These are phyloP conservation scores for Trichosporon sp. DNA, from an alignment of 1,284 basidiomycete genomes.

Conservation along the genomic window DNA sequence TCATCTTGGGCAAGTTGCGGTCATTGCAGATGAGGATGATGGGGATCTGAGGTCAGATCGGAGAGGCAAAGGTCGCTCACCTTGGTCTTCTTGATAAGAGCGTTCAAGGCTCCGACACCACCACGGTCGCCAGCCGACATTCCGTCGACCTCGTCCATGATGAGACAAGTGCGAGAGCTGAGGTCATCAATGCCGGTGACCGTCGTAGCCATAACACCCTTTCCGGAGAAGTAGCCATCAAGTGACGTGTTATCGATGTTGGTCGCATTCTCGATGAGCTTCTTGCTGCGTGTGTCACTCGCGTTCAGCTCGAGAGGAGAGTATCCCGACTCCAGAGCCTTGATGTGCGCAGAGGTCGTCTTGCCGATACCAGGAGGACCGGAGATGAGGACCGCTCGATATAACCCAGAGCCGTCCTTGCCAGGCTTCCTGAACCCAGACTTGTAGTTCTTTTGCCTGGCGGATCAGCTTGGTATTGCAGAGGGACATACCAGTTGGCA, in stretches of 20 bases:
- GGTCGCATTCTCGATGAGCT: conserved; percentile 86
- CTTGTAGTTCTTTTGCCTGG: conserved; percentile 68
- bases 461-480: background rate
- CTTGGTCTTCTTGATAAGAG: conserved; percentile 89
- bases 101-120: conserved; percentile 87
- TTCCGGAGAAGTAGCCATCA: conserved; percentile 76
- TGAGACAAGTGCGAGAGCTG: conserved; percentile 77
- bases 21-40: conserved; percentile 99
- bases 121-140: conserved; percentile 98
- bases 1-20: conserved; percentile 77
- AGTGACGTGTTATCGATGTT: conserved; percentile 83
- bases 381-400: conserved; percentile 80
- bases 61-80: conserved; percentile 47
- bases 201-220: conserved; percentile 59
- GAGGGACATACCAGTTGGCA: conserved; percentile 68
- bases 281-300: conserved; percentile 92
- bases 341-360: conserved; percentile 91
- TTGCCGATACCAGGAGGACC: conserved; percentile 97
- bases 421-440: conserved; percentile 88
- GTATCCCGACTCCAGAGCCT: conserved; percentile 82
- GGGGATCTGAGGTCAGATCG: conserved; percentile 61
- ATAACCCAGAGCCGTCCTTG: conserved; percentile 80
- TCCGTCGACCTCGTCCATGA: conserved; percentile 99
- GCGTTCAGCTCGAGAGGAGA: conserved; percentile 94
- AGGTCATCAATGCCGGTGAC: conserved; percentile 62